Evolutionary conservation across 805 yeast species (phyloP), one percentile per base, ranked within the genome.

Genomic region (Yarrowia deformans): DNA sequence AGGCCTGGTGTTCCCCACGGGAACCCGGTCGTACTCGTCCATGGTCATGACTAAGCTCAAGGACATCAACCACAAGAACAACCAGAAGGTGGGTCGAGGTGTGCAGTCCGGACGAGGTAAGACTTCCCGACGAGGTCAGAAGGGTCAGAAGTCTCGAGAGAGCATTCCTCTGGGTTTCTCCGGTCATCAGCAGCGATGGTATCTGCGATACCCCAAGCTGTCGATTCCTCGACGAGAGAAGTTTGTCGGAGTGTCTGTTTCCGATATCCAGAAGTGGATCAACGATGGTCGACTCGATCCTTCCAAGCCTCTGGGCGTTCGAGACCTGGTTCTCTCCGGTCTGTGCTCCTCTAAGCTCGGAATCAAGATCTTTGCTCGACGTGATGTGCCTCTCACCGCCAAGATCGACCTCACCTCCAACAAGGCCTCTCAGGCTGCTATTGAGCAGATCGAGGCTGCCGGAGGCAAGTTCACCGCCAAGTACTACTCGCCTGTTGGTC

Each of bases 111-210:
- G 80, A 32, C 83, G 85, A 73, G 99, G 99, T 82, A 93, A 94
- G 80, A 95, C 98, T 3, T 87, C 98, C 8, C 97, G 97, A 61
- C 85, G 98, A 79, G 99, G 99, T 83, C 97, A 91, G 76, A 95
- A 95, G 81, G 99, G 99, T 87, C 98, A 94, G 79, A 94, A 94
- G 81, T 97, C 98, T 12, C 87, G 98, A 80, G 90, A 94, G 46
- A 86, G 88, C 50, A 94, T 94, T 39, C 94, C 93, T 69, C 86
- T 90, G 70, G 91, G 97, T 94, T 92, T 94, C 77, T 99, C 95
- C 83, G 99, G 99, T 87, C 98, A 99, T 78, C 99, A 95, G 78
- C 95, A 98, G 1, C 98, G 98, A 34, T 87, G 89, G 76, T 87
- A 87, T 79, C 85, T 90, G 79, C 81, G 90, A 73, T 88, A 91